Evolutionary conservation across 2,329 filamentous ascomycete species (phyloP).

Genomic region (Colletotrichum graminicola): DNA sequence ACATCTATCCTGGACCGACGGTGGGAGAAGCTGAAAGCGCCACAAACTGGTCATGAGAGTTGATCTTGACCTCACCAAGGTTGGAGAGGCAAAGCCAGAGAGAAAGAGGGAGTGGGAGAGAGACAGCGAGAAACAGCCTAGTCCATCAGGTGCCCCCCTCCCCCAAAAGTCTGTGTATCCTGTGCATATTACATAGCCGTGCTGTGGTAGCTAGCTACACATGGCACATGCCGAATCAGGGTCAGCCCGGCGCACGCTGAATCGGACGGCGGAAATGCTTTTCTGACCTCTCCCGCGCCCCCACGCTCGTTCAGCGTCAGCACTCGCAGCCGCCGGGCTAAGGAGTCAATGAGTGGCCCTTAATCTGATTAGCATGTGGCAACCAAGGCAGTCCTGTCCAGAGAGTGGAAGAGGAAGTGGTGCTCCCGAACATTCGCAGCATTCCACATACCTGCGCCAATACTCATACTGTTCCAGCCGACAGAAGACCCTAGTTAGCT

Average conservation of each 20-base stretch:
- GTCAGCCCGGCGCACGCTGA: constrained; percentile 8
- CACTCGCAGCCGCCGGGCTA: constrained; percentile 17
- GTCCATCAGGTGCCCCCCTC: neutral
- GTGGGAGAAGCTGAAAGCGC: constrained; percentile 1
- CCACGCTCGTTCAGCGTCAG: constrained; percentile 26
- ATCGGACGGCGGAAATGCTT: constrained; percentile 29
- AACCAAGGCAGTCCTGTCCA: constrained; percentile 9
- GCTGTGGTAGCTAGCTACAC: neutral
- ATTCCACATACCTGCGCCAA: constrained; percentile 7
- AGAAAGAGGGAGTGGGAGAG: neutral
- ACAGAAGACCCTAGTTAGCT: constrained; percentile 20
- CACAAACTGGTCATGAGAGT: neutral
- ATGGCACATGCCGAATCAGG: constrained; percentile 29
- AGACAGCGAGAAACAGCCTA: neutral
- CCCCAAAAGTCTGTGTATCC: neutral
- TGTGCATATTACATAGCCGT: constrained; percentile 6
- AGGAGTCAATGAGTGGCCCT: neutral
- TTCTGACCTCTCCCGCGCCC: constrained; percentile 26
- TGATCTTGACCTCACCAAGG: neutral
- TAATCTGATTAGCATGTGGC: constrained; percentile 14
- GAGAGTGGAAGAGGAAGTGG: neutral
- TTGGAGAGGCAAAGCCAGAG: neutral
- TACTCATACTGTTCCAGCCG: neutral
- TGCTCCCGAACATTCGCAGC: constrained; percentile 5
- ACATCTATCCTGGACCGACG: neutral